Evolutionary conservation across 345 rosid species (phyloP).

Genomic region (Streptanthus diversifolius): DNA sequence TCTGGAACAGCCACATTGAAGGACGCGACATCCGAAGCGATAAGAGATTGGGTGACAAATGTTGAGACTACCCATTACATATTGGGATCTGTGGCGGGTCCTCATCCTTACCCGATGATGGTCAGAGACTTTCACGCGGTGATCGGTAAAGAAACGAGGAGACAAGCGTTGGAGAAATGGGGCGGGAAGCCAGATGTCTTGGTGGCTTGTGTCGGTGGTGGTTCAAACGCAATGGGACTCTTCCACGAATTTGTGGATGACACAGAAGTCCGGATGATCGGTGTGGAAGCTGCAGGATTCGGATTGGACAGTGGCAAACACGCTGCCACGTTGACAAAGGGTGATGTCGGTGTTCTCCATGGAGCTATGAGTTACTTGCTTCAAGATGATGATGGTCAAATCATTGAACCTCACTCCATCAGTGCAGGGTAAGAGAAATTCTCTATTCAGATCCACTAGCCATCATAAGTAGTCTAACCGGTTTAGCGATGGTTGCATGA

Average conservation of each 20-base stretch:
- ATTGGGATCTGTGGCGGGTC: slow-evolving; percentile 93
- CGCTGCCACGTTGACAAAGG: slow-evolving; percentile 83
- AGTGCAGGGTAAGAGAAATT: slow-evolving; percentile 71
- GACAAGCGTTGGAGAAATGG: slow-evolving; percentile 87
- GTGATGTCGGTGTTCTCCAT: slow-evolving; percentile 88
- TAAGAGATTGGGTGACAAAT: slow-evolving; percentile 93
- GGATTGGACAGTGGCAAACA: slow-evolving; percentile 94
- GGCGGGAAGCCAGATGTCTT: slow-evolving; percentile 93
- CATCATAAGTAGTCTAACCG: not conserved
- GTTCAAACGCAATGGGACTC: slow-evolving; percentile 92
- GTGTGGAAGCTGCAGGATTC: slow-evolving; percentile 95
- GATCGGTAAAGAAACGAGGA: slow-evolving; percentile 86
- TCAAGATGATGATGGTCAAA: slow-evolving; percentile 93
- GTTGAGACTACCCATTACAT: slow-evolving; percentile 96
- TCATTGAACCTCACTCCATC: slow-evolving; percentile 87
- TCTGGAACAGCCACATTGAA: slow-evolving; percentile 73
- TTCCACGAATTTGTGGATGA: slow-evolving; percentile 89
- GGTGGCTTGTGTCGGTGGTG: slow-evolving; percentile 93
- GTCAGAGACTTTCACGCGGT: slow-evolving; percentile 91
- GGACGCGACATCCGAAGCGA: slow-evolving; percentile 73
- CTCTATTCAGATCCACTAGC: not conserved
- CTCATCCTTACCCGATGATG: slow-evolving; percentile 98
- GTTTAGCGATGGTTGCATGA: not conserved
- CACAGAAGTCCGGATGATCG: slow-evolving; percentile 73
- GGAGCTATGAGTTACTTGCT: slow-evolving; percentile 97